These are phyloP conservation scores for Phlebiopsis gigantea DNA, from an alignment of 768 basidiomycete species.

Conservation along the genomic window DNA sequence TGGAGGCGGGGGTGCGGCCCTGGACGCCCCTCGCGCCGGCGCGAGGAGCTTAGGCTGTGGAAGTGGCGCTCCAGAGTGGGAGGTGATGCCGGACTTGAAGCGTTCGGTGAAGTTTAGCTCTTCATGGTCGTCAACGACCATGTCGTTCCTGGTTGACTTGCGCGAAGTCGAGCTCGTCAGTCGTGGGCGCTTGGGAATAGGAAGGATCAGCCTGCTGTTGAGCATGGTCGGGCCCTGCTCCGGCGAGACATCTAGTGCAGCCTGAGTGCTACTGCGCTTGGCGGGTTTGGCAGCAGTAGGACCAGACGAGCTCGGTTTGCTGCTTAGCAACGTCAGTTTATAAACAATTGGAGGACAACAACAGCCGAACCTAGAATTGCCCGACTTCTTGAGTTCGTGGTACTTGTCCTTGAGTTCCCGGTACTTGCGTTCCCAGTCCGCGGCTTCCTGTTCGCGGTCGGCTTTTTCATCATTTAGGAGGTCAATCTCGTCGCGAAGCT, in stretches of 20 bases:
- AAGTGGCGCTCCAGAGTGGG: not conserved
- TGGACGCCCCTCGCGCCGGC: no score
- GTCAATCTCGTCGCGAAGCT: conserved; percentile 14
- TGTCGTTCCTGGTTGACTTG: not conserved
- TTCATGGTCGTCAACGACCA: not conserved
- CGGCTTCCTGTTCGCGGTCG: conserved; percentile 16
- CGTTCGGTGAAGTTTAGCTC: not conserved
- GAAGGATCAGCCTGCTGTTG: not conserved
- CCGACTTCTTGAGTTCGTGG: conserved; percentile 15
- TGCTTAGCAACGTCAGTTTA: conserved; percentile 4
- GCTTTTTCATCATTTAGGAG: conserved; percentile 14
- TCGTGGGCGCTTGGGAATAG: conserved; percentile 5
- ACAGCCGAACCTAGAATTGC: not conserved
- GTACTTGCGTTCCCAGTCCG: conserved; percentile 18
- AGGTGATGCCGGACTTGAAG: not conserved
- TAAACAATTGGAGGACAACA: not conserved
- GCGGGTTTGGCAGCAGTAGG: not conserved
- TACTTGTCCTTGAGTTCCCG: conserved; percentile 16
- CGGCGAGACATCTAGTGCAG: conserved; percentile 12
- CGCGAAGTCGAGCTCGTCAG: not conserved
- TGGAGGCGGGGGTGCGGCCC: no score
- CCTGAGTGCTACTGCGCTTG: conserved; percentile 20
- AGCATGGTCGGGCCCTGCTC: not conserved
- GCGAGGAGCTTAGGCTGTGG: not conserved
- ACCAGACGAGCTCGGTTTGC: not conserved